These are phyloP conservation scores for Diaporthe destruens DNA, from an alignment of 2,329 filamentous ascomycete species.

Conservation along the genomic window DNA sequence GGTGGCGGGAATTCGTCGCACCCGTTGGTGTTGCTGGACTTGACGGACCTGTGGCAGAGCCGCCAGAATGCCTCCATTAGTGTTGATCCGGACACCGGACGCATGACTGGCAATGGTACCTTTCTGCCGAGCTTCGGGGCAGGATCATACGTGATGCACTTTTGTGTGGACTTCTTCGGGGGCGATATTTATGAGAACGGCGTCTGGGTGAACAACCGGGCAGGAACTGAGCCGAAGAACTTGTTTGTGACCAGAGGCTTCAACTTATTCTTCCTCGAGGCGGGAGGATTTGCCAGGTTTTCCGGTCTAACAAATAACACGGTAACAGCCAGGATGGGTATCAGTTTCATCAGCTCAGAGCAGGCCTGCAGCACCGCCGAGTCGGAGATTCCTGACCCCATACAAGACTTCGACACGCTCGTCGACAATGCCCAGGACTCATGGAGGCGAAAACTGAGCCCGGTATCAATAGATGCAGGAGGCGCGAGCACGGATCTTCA, in stretches of 20 bases:
- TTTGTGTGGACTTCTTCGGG: constrained; percentile 70
- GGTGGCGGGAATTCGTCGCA: constrained; percentile 45
- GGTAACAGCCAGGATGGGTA: constrained; percentile 70
- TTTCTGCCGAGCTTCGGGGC: constrained; percentile 73
- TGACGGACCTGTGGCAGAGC: constrained; percentile 70
- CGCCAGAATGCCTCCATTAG: constrained; percentile 61
- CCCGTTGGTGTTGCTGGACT: constrained; percentile 69
- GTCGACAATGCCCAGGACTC: constrained; percentile 62
- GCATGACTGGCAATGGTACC: constrained; percentile 68
- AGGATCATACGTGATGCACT: constrained; percentile 68
- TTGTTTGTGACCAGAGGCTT: constrained; percentile 56
- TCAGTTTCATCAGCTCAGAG: constrained; percentile 72
- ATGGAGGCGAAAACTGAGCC: constrained; percentile 69
- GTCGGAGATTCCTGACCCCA: constrained; percentile 70
- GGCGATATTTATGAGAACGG: constrained; percentile 54
- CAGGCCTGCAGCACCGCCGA: constrained; percentile 74
- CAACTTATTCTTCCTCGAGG: constrained; percentile 57
- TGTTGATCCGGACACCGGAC: constrained; percentile 63
- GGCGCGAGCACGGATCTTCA: constrained; percentile 65
- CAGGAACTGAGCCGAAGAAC: constrained; percentile 53
- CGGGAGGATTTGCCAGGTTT: constrained; percentile 70
- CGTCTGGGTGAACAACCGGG: constrained; percentile 57
- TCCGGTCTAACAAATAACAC: constrained; percentile 56
- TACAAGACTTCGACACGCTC: constrained; percentile 67
- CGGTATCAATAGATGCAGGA: constrained; percentile 63